Evolutionary conservation across 179 eudicot species (phyloP).

Genomic region (Beta lomatogona): DNA sequence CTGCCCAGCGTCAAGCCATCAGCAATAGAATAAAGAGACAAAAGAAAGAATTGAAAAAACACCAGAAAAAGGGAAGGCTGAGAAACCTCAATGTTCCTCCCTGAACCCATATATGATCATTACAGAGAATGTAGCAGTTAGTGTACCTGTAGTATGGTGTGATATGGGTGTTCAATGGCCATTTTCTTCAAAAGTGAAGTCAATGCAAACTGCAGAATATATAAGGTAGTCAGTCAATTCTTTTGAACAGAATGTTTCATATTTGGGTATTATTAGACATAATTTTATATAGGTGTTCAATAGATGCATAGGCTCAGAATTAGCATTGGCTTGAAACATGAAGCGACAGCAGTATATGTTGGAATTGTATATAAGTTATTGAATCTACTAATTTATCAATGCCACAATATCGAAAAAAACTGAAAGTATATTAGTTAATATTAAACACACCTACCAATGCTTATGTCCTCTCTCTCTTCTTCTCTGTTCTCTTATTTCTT

Average conservation of each 20-base stretch:
- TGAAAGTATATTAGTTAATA: background rate
- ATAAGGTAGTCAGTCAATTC: conserved; percentile 21
- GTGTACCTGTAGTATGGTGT: conserved; percentile 88
- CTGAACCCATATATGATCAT: background rate
- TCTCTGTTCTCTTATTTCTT: background rate
- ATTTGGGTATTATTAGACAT: background rate
- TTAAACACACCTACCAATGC: background rate
- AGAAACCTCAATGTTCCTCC: conserved; percentile 10
- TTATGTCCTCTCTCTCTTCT: background rate
- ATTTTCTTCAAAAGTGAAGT: conserved; percentile 90
- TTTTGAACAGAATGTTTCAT: background rate
- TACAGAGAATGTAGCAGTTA: background rate
- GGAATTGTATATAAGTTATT: too few relatives aligned
- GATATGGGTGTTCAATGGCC: conserved; percentile 98
- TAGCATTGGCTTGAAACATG: too few relatives aligned
- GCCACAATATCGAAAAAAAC: too few relatives aligned
- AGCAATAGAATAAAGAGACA: background rate
- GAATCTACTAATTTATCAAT: too few relatives aligned
- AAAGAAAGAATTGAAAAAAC: background rate
- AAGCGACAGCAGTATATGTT: too few relatives aligned
- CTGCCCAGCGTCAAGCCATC: background rate
- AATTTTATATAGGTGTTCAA: background rate
- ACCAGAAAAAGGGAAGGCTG: background rate
- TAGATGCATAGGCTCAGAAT: background rate
- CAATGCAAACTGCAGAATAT: conserved; percentile 82